These are phyloP conservation scores for Nigrograna mackinnonii DNA, from an alignment of 2,329 filamentous ascomycete species.

Conservation along the genomic window DNA sequence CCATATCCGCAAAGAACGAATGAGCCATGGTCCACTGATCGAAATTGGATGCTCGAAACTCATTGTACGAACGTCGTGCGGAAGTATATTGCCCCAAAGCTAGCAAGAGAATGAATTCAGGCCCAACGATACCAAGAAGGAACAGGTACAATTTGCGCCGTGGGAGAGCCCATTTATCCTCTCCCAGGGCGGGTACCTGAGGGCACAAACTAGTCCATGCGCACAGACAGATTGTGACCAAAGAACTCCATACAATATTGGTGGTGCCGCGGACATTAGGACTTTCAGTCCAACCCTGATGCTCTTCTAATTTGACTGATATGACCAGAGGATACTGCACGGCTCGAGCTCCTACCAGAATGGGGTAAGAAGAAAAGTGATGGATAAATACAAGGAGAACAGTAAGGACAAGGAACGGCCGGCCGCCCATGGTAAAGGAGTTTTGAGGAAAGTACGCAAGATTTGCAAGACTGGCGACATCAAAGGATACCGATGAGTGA, in stretches of 20 bases:
- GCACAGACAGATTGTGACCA: slow-evolving; percentile 48
- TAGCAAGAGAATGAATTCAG: slow-evolving; percentile 35
- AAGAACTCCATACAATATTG: slow-evolving; percentile 45
- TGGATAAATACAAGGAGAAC: too few species aligned
- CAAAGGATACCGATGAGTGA: too few species aligned
- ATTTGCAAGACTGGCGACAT: too few species aligned
- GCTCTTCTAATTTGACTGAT: background rate
- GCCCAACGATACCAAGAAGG: slow-evolving; percentile 36
- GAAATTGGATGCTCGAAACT: slow-evolving; percentile 15
- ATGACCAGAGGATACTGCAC: too few species aligned
- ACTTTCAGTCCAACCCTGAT: slow-evolving; percentile 38
- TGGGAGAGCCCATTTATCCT: slow-evolving; percentile 12
- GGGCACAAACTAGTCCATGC: slow-evolving; percentile 29
- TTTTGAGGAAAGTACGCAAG: too few species aligned
- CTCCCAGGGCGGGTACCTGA: slow-evolving; percentile 35
- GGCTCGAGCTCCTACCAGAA: too few species aligned
- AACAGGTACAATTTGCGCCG: slow-evolving; percentile 31
- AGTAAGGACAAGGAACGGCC: background rate
- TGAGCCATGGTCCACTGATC: slow-evolving; percentile 20
- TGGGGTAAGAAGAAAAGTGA: too few species aligned
- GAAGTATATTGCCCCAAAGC: slow-evolving; percentile 39
- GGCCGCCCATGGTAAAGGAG: too few species aligned
- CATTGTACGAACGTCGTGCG: slow-evolving; percentile 26
- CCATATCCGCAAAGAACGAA: slow-evolving; percentile 24
- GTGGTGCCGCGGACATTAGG: slow-evolving; percentile 44